Conservation (phyloP, 2,329 filamentous ascomycete species). For the Verticillium nonalfalfae region DNA sequence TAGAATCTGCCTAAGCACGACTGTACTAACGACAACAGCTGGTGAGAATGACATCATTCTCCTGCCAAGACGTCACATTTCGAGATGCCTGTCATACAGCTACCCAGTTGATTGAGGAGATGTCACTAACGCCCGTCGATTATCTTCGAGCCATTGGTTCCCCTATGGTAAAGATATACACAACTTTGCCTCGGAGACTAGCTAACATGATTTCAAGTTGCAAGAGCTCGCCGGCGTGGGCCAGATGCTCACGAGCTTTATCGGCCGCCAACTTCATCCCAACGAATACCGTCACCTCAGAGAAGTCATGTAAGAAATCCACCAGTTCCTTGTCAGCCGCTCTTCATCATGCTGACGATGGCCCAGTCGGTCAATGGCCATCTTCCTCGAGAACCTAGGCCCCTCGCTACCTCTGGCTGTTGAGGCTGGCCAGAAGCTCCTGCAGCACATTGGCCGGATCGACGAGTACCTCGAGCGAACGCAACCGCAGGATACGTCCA, state of each 20-base stretch:
- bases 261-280: constrained; percentile 7
- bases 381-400: constrained; percentile 9
- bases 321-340: too few relatives aligned
- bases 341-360: neutral
- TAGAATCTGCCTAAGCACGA: neutral
- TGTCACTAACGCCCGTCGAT: constrained; percentile 7
- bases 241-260: constrained; percentile 11
- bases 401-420: constrained; percentile 8
- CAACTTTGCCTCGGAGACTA: neutral
- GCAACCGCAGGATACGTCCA: constrained; percentile 1
- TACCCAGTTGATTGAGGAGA: constrained; percentile 9
- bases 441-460: constrained; percentile 9
- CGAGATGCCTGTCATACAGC: constrained; percentile 9
- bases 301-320: constrained; percentile 7
- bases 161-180: constrained; percentile 5
- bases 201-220: constrained; percentile 3
- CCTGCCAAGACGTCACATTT: constrained; percentile 10
- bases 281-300: constrained; percentile 9
- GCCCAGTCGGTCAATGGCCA: constrained; percentile 6
- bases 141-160: constrained; percentile 11
- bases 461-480: constrained; percentile 6
- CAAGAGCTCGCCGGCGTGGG: constrained; percentile 12
- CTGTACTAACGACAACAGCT: constrained; percentile 3
- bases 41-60: constrained; percentile 9
- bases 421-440: constrained; percentile 8